Percentiles rank a stretch among this genome's conserved stretches.
Conservation (phyloP, 441 rosid species). For the Biscutella laevigata region DNA sequence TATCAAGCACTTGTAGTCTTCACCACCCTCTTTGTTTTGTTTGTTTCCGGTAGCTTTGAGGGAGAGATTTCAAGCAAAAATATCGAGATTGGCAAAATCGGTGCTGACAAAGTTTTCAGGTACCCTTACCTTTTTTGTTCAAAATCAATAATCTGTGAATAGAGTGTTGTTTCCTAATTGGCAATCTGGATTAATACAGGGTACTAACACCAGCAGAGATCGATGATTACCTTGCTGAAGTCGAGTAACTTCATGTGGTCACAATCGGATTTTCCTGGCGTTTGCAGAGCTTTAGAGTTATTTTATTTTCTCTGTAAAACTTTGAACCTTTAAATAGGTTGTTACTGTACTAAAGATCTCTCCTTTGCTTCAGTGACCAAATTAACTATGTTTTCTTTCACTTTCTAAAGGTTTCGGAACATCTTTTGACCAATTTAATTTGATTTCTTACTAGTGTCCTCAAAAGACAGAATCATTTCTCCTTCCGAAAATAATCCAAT, state of each 20-base stretch:
- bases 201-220: constrained; percentile 73
- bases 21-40: background rate
- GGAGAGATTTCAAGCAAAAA: constrained; percentile 93
- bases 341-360: constrained; percentile 10
- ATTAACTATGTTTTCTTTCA: background rate
- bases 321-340: constrained; percentile 11
- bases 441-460: background rate
- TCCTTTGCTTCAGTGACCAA: background rate
- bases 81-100: constrained; percentile 92
- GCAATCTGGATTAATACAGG: constrained; percentile 30
- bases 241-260: constrained; percentile 34
- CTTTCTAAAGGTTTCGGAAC: background rate
- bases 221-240: constrained; percentile 75
- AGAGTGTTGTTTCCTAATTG: background rate
- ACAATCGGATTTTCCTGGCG: background rate
- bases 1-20: constrained; percentile 1
- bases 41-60: constrained; percentile 57
- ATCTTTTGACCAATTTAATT: background rate
- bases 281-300: background rate
- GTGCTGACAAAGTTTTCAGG: constrained; percentile 88
- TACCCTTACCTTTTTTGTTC: constrained; percentile 1
- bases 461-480: background rate
- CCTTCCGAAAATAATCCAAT: background rate
- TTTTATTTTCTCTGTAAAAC: background rate
- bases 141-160: background rate